Percentiles rank a stretch among this genome's conserved stretches.
Evolutionary conservation across 139 green algal genomes (phyloP).

Genomic region (Parachlorella kessleri): DNA sequence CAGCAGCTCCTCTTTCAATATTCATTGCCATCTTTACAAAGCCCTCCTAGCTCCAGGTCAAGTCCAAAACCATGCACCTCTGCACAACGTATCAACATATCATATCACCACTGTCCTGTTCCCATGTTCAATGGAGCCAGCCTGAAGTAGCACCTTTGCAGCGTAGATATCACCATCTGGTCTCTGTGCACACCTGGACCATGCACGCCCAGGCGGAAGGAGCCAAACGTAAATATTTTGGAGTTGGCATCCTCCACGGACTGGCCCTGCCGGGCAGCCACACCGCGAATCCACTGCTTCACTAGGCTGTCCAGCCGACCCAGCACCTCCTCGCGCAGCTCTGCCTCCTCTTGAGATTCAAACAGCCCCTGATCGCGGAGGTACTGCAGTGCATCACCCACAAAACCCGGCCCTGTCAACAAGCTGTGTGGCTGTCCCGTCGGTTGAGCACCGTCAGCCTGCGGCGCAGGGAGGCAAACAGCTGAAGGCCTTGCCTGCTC

Average conservation of each 20-base stretch:
- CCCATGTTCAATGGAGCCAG: too few species aligned
- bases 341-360: slow-evolving; percentile 43
- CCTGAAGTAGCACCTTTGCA: too few species aligned
- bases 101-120: too few species aligned
- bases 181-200: slow-evolving; percentile 70
- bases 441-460: too few species aligned
- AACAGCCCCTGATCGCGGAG: slow-evolving; percentile 47
- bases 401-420: too few species aligned
- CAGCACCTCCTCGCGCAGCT: slow-evolving; percentile 56
- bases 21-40: too few species aligned
- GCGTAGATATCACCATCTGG: background rate
- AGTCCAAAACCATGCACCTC: too few species aligned
- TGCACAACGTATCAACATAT: too few species aligned
- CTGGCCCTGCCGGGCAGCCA: slow-evolving; percentile 32
- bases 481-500: slow-evolving; percentile 32
- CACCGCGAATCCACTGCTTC: slow-evolving; percentile 51
- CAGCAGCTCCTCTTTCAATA: too few species aligned
- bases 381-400: slow-evolving; percentile 33
- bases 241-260: slow-evolving; percentile 71
- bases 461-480: too few species aligned
- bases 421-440: too few species aligned
- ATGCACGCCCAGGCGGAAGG: slow-evolving; percentile 94
- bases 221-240: slow-evolving; percentile 95
- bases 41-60: too few species aligned
- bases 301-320: slow-evolving; percentile 48